phyloP scores from a whole-genome alignment of 2,329 filamentous ascomycete species.

The Microdochium bolleyi region DNA sequence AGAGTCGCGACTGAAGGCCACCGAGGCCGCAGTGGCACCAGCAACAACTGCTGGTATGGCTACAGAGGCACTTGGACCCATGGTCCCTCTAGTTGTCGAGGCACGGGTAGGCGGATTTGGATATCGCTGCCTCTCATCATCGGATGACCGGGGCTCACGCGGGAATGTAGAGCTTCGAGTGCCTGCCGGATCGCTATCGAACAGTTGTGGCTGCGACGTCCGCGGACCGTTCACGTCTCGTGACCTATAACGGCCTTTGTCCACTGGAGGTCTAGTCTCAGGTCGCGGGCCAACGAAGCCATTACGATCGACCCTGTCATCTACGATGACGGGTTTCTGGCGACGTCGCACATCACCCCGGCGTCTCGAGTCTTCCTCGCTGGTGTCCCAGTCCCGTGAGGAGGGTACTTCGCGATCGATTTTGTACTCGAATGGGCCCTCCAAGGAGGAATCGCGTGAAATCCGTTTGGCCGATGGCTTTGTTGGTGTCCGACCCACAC shows the following conservation, averaged over 20 bases:
- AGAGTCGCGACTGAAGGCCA: not conserved
- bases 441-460: not conserved
- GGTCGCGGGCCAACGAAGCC: not conserved
- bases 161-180: conserved; percentile 20
- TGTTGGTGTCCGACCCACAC: conserved; percentile 9
- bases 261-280: not conserved
- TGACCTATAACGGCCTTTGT: not conserved
- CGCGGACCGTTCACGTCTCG: conserved; percentile 9
- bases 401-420: conserved; percentile 10
- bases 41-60: conserved; percentile 10
- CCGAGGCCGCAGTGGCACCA: conserved; percentile 5
- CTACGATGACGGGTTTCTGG: conserved; percentile 11
- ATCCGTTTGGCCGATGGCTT: conserved; percentile 7
- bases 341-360: conserved; percentile 9
- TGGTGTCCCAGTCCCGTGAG: conserved; percentile 15
- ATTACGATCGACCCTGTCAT: conserved; percentile 3
- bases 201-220: conserved; percentile 12
- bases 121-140: conserved; percentile 9
- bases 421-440: conserved; percentile 1
- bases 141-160: conserved; percentile 12
- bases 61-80: conserved; percentile 7
- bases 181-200: conserved; percentile 12
- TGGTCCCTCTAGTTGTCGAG: conserved; percentile 13
- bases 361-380: conserved; percentile 18
- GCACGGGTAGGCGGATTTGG: conserved; percentile 13